These are phyloP conservation scores for Galerina marginata DNA, from an alignment of 768 basidiomycete species.

Conservation along the genomic window DNA sequence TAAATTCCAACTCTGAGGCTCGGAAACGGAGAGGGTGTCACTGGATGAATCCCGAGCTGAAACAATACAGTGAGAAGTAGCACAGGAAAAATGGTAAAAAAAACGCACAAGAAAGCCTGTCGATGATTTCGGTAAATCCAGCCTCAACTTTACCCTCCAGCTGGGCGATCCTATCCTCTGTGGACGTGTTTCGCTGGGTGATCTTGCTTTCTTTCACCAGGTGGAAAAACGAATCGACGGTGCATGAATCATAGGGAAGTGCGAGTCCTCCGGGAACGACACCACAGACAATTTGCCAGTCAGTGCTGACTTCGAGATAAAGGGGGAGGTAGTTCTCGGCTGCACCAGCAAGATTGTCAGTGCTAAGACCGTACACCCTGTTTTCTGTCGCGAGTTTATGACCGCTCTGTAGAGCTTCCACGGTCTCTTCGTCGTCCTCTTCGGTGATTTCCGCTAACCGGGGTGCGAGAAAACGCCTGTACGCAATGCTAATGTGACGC, in stretches of 20 bases:
- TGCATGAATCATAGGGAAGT: slow-evolving; percentile 16
- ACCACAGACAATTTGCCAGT: slow-evolving; percentile 25
- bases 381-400: slow-evolving; percentile 30
- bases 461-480: slow-evolving; percentile 18
- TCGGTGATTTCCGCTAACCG: neutral
- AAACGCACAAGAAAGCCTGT: too few relatives aligned
- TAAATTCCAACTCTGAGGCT: too few relatives aligned
- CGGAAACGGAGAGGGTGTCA: too few relatives aligned
- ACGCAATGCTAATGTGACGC: slow-evolving; percentile 30
- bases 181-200: neutral
- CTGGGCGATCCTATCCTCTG: too few relatives aligned
- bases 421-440: slow-evolving; percentile 14
- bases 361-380: slow-evolving; percentile 32
- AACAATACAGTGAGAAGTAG: too few relatives aligned
- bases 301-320: slow-evolving; percentile 28
- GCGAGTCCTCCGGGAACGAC: slow-evolving; percentile 29
- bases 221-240: neutral
- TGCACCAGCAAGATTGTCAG: slow-evolving; percentile 24
- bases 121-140: too few relatives aligned
- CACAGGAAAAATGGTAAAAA: too few relatives aligned
- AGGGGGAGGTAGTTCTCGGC: slow-evolving; percentile 30
- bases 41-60: too few relatives aligned
- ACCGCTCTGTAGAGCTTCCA: slow-evolving; percentile 31
- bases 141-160: too few relatives aligned
- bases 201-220: slow-evolving; percentile 1